Conservation (phyloP, 1,284 basidiomycete species). For the Cryptococcus neoformans region DNA sequence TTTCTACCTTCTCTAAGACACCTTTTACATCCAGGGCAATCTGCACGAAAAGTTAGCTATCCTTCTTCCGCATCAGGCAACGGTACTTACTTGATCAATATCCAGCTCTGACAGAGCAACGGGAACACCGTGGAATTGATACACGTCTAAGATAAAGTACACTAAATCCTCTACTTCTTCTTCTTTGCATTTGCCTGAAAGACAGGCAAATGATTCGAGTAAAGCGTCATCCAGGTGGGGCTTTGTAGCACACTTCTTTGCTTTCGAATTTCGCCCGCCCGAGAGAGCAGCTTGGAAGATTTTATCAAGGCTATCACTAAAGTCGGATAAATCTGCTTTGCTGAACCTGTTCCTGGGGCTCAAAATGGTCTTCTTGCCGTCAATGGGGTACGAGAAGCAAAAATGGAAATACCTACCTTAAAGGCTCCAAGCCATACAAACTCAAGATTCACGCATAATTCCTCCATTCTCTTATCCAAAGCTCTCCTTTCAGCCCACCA, state of each 20-base stretch:
- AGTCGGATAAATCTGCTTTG: slow-evolving; percentile 54
- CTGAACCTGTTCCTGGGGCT: slow-evolving; percentile 57
- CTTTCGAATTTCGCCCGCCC: slow-evolving; percentile 50
- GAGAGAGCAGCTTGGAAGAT: slow-evolving; percentile 65
- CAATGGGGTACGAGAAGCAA: neutral
- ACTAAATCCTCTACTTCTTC: slow-evolving; percentile 94
- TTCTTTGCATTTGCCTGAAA: slow-evolving; percentile 76
- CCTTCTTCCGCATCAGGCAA: neutral
- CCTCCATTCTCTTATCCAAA: slow-evolving; percentile 72
- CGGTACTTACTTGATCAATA: slow-evolving; percentile 67
- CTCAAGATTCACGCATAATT: slow-evolving; percentile 80
- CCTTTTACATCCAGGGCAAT: slow-evolving; percentile 46
- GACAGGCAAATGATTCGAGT: slow-evolving; percentile 78
- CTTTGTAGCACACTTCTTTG: slow-evolving; percentile 53
- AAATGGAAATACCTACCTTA: slow-evolving; percentile 62
- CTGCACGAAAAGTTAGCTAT: slow-evolving; percentile 14
- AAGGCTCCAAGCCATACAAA: slow-evolving; percentile 97
- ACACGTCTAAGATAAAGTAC: slow-evolving; percentile 90
- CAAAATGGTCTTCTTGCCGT: slow-evolving; percentile 62
- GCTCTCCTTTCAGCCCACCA: slow-evolving; percentile 84
- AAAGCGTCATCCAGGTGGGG: slow-evolving; percentile 63
- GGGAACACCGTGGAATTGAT: slow-evolving; percentile 86
- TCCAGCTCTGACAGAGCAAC: slow-evolving; percentile 92
- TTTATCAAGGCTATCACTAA: slow-evolving; percentile 66
- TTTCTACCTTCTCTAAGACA: slow-evolving; percentile 66